Conservation (phyloP, 495 filamentous ascomycete species). For the Trichoderma virens region DNA sequence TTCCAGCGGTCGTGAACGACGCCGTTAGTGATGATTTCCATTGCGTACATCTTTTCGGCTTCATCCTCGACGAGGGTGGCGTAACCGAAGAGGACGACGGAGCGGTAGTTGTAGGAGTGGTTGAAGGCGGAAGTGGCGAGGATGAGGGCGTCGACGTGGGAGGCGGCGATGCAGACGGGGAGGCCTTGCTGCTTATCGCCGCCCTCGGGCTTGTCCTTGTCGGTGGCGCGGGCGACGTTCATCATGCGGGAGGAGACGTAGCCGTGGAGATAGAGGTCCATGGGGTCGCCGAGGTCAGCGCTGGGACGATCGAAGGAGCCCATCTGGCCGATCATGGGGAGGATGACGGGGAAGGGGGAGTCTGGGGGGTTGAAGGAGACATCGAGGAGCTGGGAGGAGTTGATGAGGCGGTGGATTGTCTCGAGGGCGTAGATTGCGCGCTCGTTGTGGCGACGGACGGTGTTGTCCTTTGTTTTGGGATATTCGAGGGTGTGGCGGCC, state of each 20-base stretch:
- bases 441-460: constrained; percentile 61
- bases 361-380: constrained; percentile 65
- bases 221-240: constrained; percentile 50
- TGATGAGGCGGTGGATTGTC: constrained; percentile 75
- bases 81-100: constrained; percentile 69
- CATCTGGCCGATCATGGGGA: constrained; percentile 89
- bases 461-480: constrained; percentile 58
- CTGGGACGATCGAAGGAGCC: constrained; percentile 59
- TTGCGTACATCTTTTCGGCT: constrained; percentile 74
- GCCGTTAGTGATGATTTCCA: constrained; percentile 72
- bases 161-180: constrained; percentile 57
- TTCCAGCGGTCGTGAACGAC: constrained; percentile 63
- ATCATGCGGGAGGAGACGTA: constrained; percentile 77
- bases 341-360: constrained; percentile 64
- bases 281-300: constrained; percentile 52
- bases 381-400: constrained; percentile 67
- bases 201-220: neutral
- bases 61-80: constrained; percentile 57
- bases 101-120: constrained; percentile 87
- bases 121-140: constrained; percentile 69
- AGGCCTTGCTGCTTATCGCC: constrained; percentile 32
- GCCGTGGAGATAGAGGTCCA: constrained; percentile 83
- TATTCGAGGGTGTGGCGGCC: constrained; percentile 50
- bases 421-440: constrained; percentile 66
- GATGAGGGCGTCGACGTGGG: constrained; percentile 64